These are phyloP conservation scores for Collybiopsis confluens DNA, from an alignment of 768 basidiomycete genomes.

Conservation along the genomic window DNA sequence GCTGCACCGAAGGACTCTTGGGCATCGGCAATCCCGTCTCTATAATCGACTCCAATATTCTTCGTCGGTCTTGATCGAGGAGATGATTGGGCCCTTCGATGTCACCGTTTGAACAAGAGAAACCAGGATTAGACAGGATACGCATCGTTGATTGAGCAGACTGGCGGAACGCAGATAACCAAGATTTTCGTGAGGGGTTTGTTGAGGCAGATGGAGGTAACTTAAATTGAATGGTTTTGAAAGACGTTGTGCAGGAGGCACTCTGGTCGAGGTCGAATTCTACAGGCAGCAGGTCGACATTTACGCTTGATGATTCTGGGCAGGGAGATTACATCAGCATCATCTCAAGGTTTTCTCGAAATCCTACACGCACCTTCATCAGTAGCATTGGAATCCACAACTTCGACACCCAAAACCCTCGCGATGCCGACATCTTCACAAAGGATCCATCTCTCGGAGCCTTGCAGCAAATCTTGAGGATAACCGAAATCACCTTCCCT, in stretches of 20 bases:
- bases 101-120: slow-evolving; percentile 12
- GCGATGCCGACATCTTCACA: slow-evolving; percentile 35
- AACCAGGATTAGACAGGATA: slow-evolving; percentile 26
- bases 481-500: slow-evolving; percentile 7
- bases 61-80: slow-evolving; percentile 25
- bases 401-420: slow-evolving; percentile 48
- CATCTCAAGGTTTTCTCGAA: not conserved
- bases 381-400: slow-evolving; percentile 15
- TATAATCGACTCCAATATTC: slow-evolving; percentile 32
- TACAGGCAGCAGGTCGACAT: slow-evolving; percentile 50
- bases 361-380: not conserved
- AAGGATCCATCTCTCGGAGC: slow-evolving; percentile 21
- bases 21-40: slow-evolving; percentile 54
- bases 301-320: slow-evolving; percentile 29
- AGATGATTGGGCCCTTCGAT: slow-evolving; percentile 18
- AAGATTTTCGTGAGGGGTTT: slow-evolving; percentile 19
- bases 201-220: slow-evolving; percentile 10
- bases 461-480: slow-evolving; percentile 13
- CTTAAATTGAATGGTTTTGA: slow-evolving; percentile 32
- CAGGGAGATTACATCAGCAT: not conserved
- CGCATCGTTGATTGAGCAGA: slow-evolving; percentile 46
- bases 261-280: slow-evolving; percentile 32
- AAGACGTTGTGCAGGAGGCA: slow-evolving; percentile 27
- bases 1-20: slow-evolving; percentile 67
- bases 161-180: slow-evolving; percentile 50